Percentiles rank a stretch among this genome's conserved stretches.
phyloP scores from a whole-genome alignment of 1,139 yeast species.

The Hanseniaspora uvarum region DNA sequence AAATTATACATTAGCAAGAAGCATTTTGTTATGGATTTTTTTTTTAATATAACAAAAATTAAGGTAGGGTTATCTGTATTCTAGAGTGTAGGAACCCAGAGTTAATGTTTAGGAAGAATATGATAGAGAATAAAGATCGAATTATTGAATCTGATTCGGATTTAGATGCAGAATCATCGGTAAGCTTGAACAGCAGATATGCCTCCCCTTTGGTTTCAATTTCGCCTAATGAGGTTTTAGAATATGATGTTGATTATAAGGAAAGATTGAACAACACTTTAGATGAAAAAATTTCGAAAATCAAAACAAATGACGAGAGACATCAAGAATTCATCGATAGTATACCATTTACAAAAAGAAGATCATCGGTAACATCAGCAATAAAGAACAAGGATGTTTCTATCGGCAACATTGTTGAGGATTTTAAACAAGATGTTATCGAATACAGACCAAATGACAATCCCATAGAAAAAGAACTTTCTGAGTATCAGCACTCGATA shows the following conservation, averaged over 20 bases:
- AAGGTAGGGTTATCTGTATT: not conserved
- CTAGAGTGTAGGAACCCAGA: too few species aligned
- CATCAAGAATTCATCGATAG: constrained; percentile 5
- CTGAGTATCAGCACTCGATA: constrained; percentile 16
- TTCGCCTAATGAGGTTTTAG: not conserved
- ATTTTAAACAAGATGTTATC: constrained; percentile 6
- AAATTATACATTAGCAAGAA: too few species aligned
- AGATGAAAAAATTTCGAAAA: not conserved
- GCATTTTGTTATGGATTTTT: too few species aligned
- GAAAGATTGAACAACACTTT: not conserved
- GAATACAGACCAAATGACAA: not conserved
- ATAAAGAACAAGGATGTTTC: not conserved
- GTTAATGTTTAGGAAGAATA: too few species aligned
- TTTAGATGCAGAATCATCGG: not conserved
- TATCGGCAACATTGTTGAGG: not conserved
- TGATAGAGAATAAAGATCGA: not conserved
- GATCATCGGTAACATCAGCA: not conserved
- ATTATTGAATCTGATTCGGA: not conserved
- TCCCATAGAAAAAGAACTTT: constrained; percentile 5
- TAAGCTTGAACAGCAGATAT: not conserved
- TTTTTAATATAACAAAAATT: too few species aligned
- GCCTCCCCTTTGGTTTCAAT: not conserved
- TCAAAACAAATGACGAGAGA: constrained; percentile 3
- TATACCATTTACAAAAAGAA: constrained; percentile 2
- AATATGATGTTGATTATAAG: not conserved